phyloP scores from a whole-genome alignment of 1,139 yeast genomes.

The Sugiyamaella grinbergsii region DNA sequence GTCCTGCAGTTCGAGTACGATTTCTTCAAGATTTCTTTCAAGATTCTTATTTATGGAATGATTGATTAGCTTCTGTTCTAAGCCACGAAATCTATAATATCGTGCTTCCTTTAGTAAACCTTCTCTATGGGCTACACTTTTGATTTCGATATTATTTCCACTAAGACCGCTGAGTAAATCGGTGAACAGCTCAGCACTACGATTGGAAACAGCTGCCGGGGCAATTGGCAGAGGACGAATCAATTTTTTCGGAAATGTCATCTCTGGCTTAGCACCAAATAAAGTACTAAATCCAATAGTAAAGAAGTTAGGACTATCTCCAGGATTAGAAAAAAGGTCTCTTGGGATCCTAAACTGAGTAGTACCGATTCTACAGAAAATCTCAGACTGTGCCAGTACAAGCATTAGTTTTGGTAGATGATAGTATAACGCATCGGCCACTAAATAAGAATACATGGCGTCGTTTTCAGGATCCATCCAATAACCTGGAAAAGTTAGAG shows the following conservation, averaged over 20 bases:
- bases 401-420: slow-evolving; percentile 59
- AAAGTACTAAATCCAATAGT: slow-evolving; percentile 59
- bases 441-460: slow-evolving; percentile 59
- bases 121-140: slow-evolving; percentile 55
- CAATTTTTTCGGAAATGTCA: slow-evolving; percentile 43
- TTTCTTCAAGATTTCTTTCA: slow-evolving; percentile 54
- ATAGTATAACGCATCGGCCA: slow-evolving; percentile 75
- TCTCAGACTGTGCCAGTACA: slow-evolving; percentile 55
- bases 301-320: slow-evolving; percentile 78
- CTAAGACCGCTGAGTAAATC: slow-evolving; percentile 59
- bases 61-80: slow-evolving; percentile 70
- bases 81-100: slow-evolving; percentile 71
- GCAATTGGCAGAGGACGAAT: slow-evolving; percentile 78
- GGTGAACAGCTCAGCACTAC: slow-evolving; percentile 61
- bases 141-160: slow-evolving; percentile 55
- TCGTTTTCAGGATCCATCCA: slow-evolving; percentile 60
- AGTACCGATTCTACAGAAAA: slow-evolving; percentile 65
- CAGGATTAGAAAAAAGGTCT: slow-evolving; percentile 54
- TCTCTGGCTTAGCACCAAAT: slow-evolving; percentile 51
- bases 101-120: slow-evolving; percentile 67
- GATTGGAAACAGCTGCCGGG: slow-evolving; percentile 54
- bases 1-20: slow-evolving; percentile 47
- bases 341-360: slow-evolving; percentile 61
- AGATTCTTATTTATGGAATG: slow-evolving; percentile 57
- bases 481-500: too few relatives aligned